phyloP scores from a whole-genome alignment of 78 protist genomes.

The Dictyostelium citrinum region DNA sequence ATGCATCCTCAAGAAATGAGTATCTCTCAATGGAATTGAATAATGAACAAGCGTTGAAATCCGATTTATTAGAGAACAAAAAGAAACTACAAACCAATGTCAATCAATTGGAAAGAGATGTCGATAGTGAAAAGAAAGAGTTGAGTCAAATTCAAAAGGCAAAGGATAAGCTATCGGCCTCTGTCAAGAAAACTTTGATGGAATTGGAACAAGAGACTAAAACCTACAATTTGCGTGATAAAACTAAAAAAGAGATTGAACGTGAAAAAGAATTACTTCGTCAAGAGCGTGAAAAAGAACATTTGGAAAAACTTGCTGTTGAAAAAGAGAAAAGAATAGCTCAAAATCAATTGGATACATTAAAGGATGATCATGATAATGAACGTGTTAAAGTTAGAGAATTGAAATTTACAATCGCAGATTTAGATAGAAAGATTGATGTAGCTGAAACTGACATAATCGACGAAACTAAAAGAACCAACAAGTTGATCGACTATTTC shows the following conservation, averaged over 20 bases:
- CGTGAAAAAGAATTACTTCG: conserved; percentile 31
- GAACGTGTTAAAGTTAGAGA: conserved; percentile 39
- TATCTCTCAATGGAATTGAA: conserved; percentile 4
- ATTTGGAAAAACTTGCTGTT: conserved; percentile 5
- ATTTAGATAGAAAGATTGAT: conserved; percentile 28
- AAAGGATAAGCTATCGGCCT: conserved; percentile 21
- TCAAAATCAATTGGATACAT: conserved; percentile 2
- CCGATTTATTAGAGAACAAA: background rate
- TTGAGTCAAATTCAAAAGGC: conserved; percentile 17
- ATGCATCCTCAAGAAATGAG: conserved; percentile 20
- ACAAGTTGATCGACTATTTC: conserved; percentile 2
- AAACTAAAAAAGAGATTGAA: conserved; percentile 61
- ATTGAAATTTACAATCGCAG: conserved; percentile 33
- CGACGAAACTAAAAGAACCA: conserved; percentile 36
- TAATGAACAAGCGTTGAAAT: background rate
- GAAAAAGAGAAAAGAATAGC: conserved; percentile 59
- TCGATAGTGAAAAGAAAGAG: conserved; percentile 41
- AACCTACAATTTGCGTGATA: conserved; percentile 8
- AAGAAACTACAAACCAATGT: background rate
- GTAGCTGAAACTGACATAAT: conserved; percentile 5
- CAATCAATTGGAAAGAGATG: background rate
- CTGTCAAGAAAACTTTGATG: conserved; percentile 40
- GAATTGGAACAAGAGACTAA: conserved; percentile 49
- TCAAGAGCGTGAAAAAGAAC: conserved; percentile 15
- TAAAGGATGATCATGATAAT: background rate